Evolutionary conservation across 2,329 filamentous ascomycete genomes (phyloP), one percentile per base, ranked within the genome.

Genomic region (Cyphellophora europaea): DNA sequence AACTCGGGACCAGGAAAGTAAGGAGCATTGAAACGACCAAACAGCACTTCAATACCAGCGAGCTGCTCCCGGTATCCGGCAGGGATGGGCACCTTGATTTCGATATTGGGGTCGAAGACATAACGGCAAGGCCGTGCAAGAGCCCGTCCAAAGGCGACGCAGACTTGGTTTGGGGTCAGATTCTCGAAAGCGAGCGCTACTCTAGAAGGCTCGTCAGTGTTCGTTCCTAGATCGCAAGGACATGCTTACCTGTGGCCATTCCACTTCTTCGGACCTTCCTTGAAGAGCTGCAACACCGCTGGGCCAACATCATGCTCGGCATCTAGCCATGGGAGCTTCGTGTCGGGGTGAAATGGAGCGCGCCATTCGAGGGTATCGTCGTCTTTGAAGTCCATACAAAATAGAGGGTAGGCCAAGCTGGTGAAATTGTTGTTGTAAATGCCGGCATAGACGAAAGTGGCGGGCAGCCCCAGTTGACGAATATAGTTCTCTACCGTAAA

Each of bases 371-470:
- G 95, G 35, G 82, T 87, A 12, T 85, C 87, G 50, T 95, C 86
- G 2, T 69, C 59, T 58, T 86, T 79, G 30, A 93, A 66, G 44
- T 93, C 86, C 82, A 95, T 93, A 62, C 88, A 91, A 65, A 96
- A 96, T 3, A 96, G 71, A 1, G 91, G 91, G 54, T 94, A 96
- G 2, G 77, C 78, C 19, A 95, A 70, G 30, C 84, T 91, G 18
- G 89, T 96, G 62, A 96, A 98, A 58, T 98, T 96, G 63, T 96
- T 96, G 69, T 96, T 94, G 69, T 96, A 98, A 51, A 95, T 95
- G 40, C 89, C 91, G 6, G 88, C 86, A 60, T 95, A 95, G 46
- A 95, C 80, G 58, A 94, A 96, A 0, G 89, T 96, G 1, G 88
- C 79, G 0, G 85, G 85, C 8, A 95, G 69, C 6, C 79, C 79